A percentile compares a stretch with the other conserved stretches of the same genome.
phyloP scores from a whole-genome alignment of 352 stramenopile species.

The Phytophthora brassicae region DNA sequence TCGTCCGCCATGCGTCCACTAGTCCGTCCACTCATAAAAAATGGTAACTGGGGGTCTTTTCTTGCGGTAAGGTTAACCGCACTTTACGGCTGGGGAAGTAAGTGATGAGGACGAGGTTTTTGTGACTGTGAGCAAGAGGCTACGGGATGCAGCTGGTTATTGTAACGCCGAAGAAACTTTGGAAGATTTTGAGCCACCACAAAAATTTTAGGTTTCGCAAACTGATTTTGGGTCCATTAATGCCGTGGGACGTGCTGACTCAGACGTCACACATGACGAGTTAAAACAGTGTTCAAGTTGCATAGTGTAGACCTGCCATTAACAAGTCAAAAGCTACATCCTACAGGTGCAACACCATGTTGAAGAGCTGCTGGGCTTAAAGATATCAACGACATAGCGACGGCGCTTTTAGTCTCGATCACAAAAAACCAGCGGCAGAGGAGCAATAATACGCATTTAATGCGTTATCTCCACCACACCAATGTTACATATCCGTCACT shows the following conservation, averaged over 20 bases:
- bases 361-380: neutral
- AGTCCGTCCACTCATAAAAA: too few relatives aligned
- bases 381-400: neutral
- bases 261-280: neutral
- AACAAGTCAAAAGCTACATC: too few relatives aligned
- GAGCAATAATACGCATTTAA: neutral
- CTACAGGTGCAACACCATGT: neutral
- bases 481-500: neutral
- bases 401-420: neutral
- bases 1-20: slow-evolving; percentile 34
- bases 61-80: slow-evolving; percentile 11
- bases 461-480: neutral
- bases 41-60: slow-evolving; percentile 23
- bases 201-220: slow-evolving; percentile 23
- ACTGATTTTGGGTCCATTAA: slow-evolving; percentile 18
- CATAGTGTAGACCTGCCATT: too few relatives aligned
- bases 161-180: slow-evolving; percentile 12
- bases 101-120: too few relatives aligned
- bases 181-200: slow-evolving; percentile 18
- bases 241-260: neutral
- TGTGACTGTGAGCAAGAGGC: neutral
- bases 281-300: too few relatives aligned
- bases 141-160: too few relatives aligned
- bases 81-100: neutral
- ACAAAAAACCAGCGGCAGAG: neutral